A percentile compares a stretch with the other conserved stretches of the same genome.
Conservation (phyloP, 75 land plant genomes). For the Sequoiadendron giganteum region DNA sequence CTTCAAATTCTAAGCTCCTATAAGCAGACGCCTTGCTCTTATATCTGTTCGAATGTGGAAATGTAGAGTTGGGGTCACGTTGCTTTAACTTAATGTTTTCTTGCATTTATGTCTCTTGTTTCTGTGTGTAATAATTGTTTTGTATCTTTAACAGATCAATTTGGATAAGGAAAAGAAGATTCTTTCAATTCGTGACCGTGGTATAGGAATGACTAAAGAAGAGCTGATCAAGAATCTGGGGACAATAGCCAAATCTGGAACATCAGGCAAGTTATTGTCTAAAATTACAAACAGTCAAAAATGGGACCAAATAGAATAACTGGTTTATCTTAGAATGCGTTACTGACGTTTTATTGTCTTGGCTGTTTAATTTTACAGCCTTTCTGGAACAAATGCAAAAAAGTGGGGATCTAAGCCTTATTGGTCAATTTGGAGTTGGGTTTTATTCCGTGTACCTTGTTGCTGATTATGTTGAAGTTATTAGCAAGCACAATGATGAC, state of each 20-base stretch:
- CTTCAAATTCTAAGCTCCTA: not conserved
- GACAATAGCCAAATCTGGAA: slow-evolving; percentile 98
- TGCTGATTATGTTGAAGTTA: slow-evolving; percentile 97
- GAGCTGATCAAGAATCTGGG: slow-evolving; percentile 97
- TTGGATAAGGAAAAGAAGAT: slow-evolving; percentile 92
- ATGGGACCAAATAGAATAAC: not conserved
- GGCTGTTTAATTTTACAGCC: slow-evolving; percentile 42
- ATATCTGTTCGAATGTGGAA: not conserved
- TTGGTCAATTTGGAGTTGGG: slow-evolving; percentile 99
- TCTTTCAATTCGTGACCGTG: slow-evolving; percentile 82
- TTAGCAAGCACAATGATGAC: slow-evolving; percentile 99
- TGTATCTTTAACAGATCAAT: slow-evolving; percentile 58
- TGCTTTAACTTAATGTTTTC: not conserved
- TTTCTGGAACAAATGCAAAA: slow-evolving; percentile 97
- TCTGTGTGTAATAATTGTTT: not conserved
- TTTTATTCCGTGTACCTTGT: slow-evolving; percentile 97
- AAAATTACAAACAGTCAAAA: not conserved
- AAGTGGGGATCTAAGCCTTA: slow-evolving; percentile 88
- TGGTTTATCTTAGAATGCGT: not conserved
- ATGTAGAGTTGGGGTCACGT: not conserved
- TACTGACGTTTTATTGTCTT: not conserved
- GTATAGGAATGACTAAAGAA: slow-evolving; percentile 99
- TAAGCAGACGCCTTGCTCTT: not conserved
- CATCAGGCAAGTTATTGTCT: slow-evolving; percentile 63
- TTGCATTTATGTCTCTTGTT: not conserved